Percentiles rank a stretch among this genome's conserved stretches.
Conservation (phyloP, 208 protist species). For the Trypanosoma conorhini region DNA sequence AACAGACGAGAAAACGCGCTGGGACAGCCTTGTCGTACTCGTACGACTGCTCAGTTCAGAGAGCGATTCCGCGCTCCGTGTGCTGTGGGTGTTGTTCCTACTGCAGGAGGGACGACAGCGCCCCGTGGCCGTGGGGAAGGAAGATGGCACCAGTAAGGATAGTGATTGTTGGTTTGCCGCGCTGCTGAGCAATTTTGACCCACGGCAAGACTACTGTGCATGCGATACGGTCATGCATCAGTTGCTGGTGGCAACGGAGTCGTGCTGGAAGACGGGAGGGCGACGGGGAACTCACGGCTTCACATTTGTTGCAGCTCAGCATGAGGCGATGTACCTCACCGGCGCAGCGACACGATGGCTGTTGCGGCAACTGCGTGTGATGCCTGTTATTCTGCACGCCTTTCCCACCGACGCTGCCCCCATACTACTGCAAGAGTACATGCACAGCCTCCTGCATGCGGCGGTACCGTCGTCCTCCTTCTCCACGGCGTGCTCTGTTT, state of each 20-base stretch:
- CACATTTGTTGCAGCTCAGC: conserved; percentile 2
- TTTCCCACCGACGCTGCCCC: conserved; percentile 22
- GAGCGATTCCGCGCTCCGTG: background rate
- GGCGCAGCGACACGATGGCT: conserved; percentile 22
- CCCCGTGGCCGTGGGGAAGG: background rate
- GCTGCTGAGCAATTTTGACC: conserved; percentile 18
- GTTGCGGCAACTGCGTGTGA: conserved; percentile 20
- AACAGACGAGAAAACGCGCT: background rate
- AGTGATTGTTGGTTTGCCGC: conserved; percentile 11
- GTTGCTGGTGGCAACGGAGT: background rate
- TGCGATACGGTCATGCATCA: background rate
- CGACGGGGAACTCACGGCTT: background rate
- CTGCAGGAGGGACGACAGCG: conserved; percentile 2
- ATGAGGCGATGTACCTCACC: conserved; percentile 2
- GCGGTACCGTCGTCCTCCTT: conserved; percentile 1
- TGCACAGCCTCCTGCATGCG: conserved; percentile 33
- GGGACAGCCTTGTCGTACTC: conserved; percentile 8
- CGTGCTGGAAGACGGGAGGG: background rate
- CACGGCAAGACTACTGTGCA: conserved; percentile 10
- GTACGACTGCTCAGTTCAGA: conserved; percentile 10
- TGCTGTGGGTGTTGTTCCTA: conserved; percentile 22
- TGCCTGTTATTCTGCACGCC: conserved; percentile 19
- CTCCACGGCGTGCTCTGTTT: background rate
- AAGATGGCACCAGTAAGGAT: background rate
- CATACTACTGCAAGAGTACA: conserved; percentile 23